phyloP scores from a whole-genome alignment of 1,139 yeast species.

The Nematodospora anomalae region DNA sequence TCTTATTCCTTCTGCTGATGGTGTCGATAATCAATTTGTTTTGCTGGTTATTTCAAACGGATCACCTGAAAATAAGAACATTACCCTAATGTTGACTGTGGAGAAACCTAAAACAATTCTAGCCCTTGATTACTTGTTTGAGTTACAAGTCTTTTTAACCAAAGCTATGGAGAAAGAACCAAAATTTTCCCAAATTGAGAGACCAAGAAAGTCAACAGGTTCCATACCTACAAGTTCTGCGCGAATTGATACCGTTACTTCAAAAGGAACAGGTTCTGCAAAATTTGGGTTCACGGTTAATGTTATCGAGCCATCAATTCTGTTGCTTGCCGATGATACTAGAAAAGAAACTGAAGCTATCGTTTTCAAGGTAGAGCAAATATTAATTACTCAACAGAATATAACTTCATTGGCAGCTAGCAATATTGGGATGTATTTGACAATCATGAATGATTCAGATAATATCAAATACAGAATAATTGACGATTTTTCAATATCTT shows the following conservation, averaged over 20 bases:
- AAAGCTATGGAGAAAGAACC: slow-evolving; percentile 16
- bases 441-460: slow-evolving; percentile 68
- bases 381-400: slow-evolving; percentile 69
- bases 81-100: slow-evolving; percentile 59
- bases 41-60: slow-evolving; percentile 51
- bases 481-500: slow-evolving; percentile 84
- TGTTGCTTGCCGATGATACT: slow-evolving; percentile 79
- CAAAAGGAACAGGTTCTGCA: slow-evolving; percentile 3
- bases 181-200: neutral
- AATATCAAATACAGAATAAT: slow-evolving; percentile 66
- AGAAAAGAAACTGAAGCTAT: slow-evolving; percentile 75
- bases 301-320: slow-evolving; percentile 74
- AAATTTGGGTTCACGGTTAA: slow-evolving; percentile 61
- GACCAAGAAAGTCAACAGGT: slow-evolving; percentile 12
- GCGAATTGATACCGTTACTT: neutral
- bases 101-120: slow-evolving; percentile 80
- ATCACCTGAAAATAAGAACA: slow-evolving; percentile 38
- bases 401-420: slow-evolving; percentile 66
- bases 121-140: slow-evolving; percentile 84
- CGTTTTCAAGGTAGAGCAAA: slow-evolving; percentile 83
- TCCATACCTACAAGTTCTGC: slow-evolving; percentile 6
- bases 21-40: slow-evolving; percentile 70
- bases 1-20: slow-evolving; percentile 69
- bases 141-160: slow-evolving; percentile 63
- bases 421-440: slow-evolving; percentile 84